Base-by-base conservation (phyloP, 805 yeast genomes). In the Cyberlindnera samutprakarnensis region DNA sequence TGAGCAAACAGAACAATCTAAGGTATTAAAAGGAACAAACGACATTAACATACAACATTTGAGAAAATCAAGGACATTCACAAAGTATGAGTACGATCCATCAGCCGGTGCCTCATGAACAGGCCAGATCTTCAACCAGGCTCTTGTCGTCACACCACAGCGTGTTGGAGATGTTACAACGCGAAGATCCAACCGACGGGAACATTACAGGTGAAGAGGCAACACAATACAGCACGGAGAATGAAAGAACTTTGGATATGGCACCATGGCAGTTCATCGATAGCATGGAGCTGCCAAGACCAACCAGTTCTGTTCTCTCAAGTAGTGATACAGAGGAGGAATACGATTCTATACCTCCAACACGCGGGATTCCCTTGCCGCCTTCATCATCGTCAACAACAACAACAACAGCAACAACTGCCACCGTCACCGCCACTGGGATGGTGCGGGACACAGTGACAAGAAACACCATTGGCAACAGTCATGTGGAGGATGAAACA, bases 281-380 rank as follows among this genome's bases (percentile, higher is more conserved):
- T 2, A 40, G 39, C 17, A 26, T 28, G 13, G 23, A 42, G 12
- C 34, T 40, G 2, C 37, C 51, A 10, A 37, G 56, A 25, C 54
- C 56, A 10, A 48, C 51, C 1, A 47, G 53, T 27, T 51, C 56
- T 4, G 56, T 51, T 0, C 31, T 51, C 6, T 51, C 56, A 3
- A 38, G 45, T 5, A 46, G 51, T 9, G 55, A 50, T 25, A 46
- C 47, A 1, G 53, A 48, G 22, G 55, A 50, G n/a, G 51, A 48
- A n/a, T 39, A 38, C 19, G 12, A 25, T 16, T 5, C 18, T 6
- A 16, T 20, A 9, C 20, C 25, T 7, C 19, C 21, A 19, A 19
- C 10, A n/a, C n/a, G n/a, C n/a, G n/a, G n/a, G n/a, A n/a, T n/a
- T n/a, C n/a, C n/a, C n/a, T n/a, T n/a, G n/a, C n/a, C n/a, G n/a